phyloP scores from a whole-genome alignment of 2,329 filamentous ascomycete species.

The Fusarium pseudonygamai region DNA sequence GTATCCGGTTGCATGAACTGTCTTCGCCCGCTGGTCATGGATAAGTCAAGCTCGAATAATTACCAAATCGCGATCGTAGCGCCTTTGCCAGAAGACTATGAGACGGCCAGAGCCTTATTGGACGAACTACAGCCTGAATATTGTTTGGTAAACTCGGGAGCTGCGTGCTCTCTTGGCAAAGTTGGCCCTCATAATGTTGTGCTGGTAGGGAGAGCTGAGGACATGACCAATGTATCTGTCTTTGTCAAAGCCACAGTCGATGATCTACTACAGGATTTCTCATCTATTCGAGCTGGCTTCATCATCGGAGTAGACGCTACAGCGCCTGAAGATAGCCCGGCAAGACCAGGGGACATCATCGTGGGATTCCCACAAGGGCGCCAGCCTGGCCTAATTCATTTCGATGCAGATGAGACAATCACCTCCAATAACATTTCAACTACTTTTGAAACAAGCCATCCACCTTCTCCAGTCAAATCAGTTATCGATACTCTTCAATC shows the following conservation, averaged over 20 bases:
- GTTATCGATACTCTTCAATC: fast-evolving
- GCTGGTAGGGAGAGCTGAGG: fast-evolving
- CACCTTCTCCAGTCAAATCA: fast-evolving
- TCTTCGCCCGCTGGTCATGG: background rate
- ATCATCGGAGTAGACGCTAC: background rate
- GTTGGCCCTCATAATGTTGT: background rate
- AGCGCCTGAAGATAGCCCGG: background rate
- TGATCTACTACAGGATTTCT: background rate
- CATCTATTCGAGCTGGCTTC: background rate
- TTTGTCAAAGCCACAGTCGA: background rate
- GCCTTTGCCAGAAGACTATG: background rate
- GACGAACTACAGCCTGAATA: fast-evolving
- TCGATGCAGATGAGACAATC: background rate
- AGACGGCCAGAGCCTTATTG: background rate
- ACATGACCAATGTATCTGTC: fast-evolving
- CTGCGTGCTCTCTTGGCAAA: background rate
- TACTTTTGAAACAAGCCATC: background rate
- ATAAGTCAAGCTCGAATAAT: fast-evolving
- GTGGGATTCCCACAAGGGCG: background rate
- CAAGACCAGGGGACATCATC: background rate
- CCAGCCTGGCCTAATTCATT: background rate
- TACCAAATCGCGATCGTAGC: background rate
- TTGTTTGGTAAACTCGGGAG: background rate
- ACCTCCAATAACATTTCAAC: fast-evolving
- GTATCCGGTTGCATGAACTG: too few relatives aligned